Evolutionary conservation across 768 basidiomycete species (phyloP).

Genomic region (Crepidotus variabilis): DNA sequence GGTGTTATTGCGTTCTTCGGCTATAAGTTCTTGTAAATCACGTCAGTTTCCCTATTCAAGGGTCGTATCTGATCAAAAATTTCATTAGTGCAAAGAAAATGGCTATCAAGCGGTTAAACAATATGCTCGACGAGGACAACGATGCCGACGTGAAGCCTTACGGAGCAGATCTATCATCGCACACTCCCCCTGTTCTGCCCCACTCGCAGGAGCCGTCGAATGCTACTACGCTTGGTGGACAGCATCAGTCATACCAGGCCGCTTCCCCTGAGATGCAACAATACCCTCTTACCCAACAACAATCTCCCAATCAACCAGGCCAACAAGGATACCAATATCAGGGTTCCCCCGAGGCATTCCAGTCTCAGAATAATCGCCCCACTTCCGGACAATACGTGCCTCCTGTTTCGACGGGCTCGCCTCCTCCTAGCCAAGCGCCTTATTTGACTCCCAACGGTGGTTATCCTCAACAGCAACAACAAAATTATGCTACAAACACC

Average conservation of each 20-base stretch:
- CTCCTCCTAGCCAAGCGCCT: neutral
- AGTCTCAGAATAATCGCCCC: neutral
- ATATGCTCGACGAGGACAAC: neutral
- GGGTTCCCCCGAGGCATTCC: neutral
- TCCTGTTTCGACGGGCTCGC: neutral
- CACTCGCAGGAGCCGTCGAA: neutral
- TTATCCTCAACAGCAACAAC: neutral
- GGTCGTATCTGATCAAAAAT: neutral
- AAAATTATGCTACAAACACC: neutral
- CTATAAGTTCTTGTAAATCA: slow-evolving; percentile 20
- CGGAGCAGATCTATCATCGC: neutral
- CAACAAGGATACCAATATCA: neutral
- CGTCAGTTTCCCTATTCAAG: neutral
- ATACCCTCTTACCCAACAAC: neutral
- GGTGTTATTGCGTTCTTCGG: slow-evolving; percentile 17
- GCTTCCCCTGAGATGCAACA: neutral
- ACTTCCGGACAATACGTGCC: neutral
- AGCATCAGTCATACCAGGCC: neutral
- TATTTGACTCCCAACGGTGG: neutral
- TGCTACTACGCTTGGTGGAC: neutral
- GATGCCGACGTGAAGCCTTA: neutral
- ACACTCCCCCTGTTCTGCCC: neutral
- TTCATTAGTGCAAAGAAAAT: neutral
- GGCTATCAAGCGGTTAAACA: neutral
- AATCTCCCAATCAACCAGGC: neutral